These are phyloP conservation scores for Stevia rebaudiana DNA, from an alignment of 140 eudicot species.

Conservation along the genomic window DNA sequence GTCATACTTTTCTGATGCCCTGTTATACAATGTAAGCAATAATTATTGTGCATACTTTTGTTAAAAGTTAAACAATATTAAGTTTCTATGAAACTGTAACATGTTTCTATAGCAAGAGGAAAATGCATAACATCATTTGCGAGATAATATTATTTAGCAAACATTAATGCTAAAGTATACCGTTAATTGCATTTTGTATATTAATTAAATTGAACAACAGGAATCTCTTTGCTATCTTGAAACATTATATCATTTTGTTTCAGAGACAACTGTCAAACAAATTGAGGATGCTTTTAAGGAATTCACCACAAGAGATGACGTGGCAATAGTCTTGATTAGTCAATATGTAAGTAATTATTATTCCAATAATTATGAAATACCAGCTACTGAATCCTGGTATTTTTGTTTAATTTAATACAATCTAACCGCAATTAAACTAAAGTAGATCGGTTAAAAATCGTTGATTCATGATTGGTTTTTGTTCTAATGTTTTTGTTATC, in stretches of 20 bases:
- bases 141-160: background rate
- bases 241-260: slow-evolving; percentile 16
- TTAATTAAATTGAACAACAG: no score
- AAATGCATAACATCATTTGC: background rate
- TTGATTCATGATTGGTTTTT: no score
- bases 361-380: no score
- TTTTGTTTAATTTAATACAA: no score
- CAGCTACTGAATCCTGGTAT: no score
- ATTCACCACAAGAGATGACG: slow-evolving; percentile 89
- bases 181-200: no score
- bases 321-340: slow-evolving; percentile 86
- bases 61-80: background rate
- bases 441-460: background rate
- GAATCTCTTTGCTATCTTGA: slow-evolving; percentile 12
- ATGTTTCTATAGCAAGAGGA: slow-evolving; percentile 1
- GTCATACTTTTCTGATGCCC: no score
- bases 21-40: no score
- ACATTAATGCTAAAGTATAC: no score
- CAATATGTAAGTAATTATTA: slow-evolving; percentile 67
- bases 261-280: slow-evolving; percentile 86
- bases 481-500: background rate
- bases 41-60: background rate
- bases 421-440: no score
- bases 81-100: background rate
- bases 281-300: slow-evolving; percentile 93